These are phyloP conservation scores for Ustilago hordei DNA, from an alignment of 1,284 basidiomycete species.

Conservation along the genomic window DNA sequence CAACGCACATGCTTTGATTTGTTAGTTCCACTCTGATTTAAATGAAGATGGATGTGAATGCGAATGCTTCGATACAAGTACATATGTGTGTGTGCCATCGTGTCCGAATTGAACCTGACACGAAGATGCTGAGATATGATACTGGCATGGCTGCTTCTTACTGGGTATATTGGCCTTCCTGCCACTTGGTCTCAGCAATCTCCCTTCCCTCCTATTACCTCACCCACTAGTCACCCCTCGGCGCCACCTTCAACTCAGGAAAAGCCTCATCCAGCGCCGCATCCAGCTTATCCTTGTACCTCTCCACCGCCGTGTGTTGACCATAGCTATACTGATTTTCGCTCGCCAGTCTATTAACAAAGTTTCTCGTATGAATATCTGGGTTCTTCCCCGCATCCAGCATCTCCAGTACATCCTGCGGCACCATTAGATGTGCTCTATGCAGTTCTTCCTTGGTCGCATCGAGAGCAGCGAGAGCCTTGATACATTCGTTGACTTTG, in stretches of 20 bases:
- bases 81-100: not conserved
- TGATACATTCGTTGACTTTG: conserved; percentile 61
- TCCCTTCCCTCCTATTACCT: not conserved
- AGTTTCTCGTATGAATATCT: conserved; percentile 64
- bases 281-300: conserved; percentile 32
- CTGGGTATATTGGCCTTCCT: not conserved
- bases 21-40: not conserved
- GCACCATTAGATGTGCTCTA: conserved; percentile 49
- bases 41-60: not conserved
- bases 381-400: conserved; percentile 67
- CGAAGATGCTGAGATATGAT: not conserved
- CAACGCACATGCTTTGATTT: not conserved
- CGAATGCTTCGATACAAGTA: conserved; percentile 4
- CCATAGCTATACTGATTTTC: conserved; percentile 68
- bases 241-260: conserved; percentile 26
- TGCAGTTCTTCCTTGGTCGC: conserved; percentile 54
- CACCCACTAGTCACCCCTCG: not conserved
- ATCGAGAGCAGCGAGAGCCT: conserved; percentile 55
- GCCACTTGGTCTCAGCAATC: not conserved
- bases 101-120: not conserved
- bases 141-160: not conserved
- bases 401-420: conserved; percentile 63
- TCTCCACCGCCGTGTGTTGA: conserved; percentile 49
- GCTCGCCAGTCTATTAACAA: conserved; percentile 60
- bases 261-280: conserved; percentile 44